Base-by-base conservation (phyloP, 306 rosid species). In the Vachellia pachyceras region DNA sequence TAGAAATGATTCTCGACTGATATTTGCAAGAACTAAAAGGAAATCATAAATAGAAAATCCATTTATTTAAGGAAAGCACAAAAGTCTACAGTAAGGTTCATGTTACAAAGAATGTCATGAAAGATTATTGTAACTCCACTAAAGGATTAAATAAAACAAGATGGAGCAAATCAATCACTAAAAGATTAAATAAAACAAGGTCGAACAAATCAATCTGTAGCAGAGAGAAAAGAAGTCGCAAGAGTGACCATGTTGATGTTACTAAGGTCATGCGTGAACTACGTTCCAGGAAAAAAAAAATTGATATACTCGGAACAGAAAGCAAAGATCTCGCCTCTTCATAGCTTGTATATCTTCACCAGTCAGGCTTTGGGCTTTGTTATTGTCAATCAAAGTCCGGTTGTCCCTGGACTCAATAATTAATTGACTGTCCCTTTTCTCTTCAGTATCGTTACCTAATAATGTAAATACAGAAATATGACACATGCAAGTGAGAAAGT, bases 321-420 rank as follows among this genome's bases (percentile, higher is more conserved):
- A 35, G 39, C 1, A 3, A 72, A 55, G 75, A 69, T 12, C 84
- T 88, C 84, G 89, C 98, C 89, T 85, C 85, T 92, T 83, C 97
- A 95, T 87, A 65, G 88, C 87, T 68, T 92, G 86, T 52, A 93
- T 93, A 61, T 89, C 99, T 80, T 95, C 99, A 33, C 99, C 91
- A n/a, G 93, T 91, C 17, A 93, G 85, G 86, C 78, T 91, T 54
- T 95, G 99, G 4, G 99, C 98, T 10, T 85, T 89, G 85, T 95
- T 95, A 80, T 95, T 92, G 80, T 93, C 97, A 6, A 92, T 67
- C 73, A 94, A 57, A 0, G 88, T 80, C 46, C 97, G 94, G 78
- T 94, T 94, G 74, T 94, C 98, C 85, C 80, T 90, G 7, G 77
- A 60, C 78, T 89, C 97, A 23, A 88, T 91, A 55, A 64, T 85